Evolutionary conservation across 352 stramenopile genomes (phyloP), one percentile per base, ranked within the genome.

Genomic region (Phytopythium helicoides): DNA sequence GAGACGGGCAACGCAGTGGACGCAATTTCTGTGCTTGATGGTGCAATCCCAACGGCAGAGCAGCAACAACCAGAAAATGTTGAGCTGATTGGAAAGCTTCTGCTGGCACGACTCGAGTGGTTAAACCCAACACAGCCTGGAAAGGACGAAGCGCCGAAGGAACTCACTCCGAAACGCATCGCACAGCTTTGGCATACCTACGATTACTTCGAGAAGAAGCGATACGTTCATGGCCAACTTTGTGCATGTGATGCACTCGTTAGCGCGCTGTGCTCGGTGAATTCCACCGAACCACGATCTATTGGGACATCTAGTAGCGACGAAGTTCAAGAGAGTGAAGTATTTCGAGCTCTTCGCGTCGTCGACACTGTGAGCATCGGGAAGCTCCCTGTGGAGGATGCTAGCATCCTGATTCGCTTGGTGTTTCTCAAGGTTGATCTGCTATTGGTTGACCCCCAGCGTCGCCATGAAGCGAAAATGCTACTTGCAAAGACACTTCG

Each of bases 161-260:
- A 50, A n/a, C 47, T 49, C 16, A 54, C 34, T 15, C 34, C 60
- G 19, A 45, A 44, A 37, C 58, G 60, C 10, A 59, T 65, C 38
- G 48, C 38, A 3, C 67, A 81, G 41, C 61, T 86, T 22, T 72
- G 60, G 60, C 51, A 55, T 16, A 60, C 52, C 15, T 60, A 78
- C n/a, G 60, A 75, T 22, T 77, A 80, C 52, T 88, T 88, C 57
- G 63, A 70, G n/a, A 51, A 60, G 15, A 83, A 81, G 47, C 68
- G 59, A 6, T 50, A 60, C 14, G 55, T 82, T 23, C 73, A 58
- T 21, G 71, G 75, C 9, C 66, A 78, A 18, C 36, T 89, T 47
- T 72, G 73, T n/a, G 56, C 70, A 15, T 52, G 63, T 25, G 58
- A 69, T 23, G 61, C 63, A 15, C 52, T 78, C 1, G 42, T 76